Evolutionary conservation across 2,329 filamentous ascomycete genomes (phyloP).

Genomic region (Colletotrichum brevisporum): DNA sequence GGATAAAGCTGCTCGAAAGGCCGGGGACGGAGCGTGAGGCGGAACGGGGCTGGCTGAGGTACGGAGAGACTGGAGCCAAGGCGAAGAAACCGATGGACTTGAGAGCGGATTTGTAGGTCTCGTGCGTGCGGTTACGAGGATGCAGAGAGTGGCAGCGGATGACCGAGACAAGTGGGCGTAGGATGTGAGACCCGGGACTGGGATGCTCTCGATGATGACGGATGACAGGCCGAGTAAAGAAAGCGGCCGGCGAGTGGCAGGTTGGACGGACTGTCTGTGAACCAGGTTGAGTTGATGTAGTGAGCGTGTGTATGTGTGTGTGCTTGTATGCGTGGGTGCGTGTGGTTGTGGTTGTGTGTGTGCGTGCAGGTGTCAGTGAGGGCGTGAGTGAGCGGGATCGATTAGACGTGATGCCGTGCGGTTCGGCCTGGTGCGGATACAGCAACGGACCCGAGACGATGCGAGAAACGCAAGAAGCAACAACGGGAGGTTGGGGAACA

Average conservation of each 20-base stretch:
- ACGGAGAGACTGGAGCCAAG: constrained; percentile 8
- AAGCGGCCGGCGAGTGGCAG: constrained; percentile 9
- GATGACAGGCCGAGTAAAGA: constrained; percentile 29
- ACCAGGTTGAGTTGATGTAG: background rate
- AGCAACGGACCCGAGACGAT: constrained; percentile 24
- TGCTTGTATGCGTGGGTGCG: constrained; percentile 1
- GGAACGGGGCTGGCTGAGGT: constrained; percentile 15
- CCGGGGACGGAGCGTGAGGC: background rate
- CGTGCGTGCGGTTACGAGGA: background rate
- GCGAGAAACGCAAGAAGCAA: constrained; percentile 34
- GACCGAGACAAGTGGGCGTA: constrained; percentile 31
- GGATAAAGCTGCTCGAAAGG: constrained; percentile 6
- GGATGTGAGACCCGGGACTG: constrained; percentile 25
- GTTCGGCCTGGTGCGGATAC: constrained; percentile 13
- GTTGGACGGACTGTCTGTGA: constrained; percentile 7
- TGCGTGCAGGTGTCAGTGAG: background rate
- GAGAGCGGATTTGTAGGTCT: constrained; percentile 4
- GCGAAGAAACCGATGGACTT: constrained; percentile 14
- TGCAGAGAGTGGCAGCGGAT: constrained; percentile 31
- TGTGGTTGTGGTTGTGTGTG: background rate
- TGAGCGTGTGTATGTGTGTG: constrained; percentile 7
- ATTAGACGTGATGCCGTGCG: constrained; percentile 11
- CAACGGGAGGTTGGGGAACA: constrained; percentile 31
- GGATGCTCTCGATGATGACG: constrained; percentile 26
- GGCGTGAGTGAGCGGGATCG: background rate